Percentiles rank a stretch among this genome's conserved stretches.
phyloP scores from a whole-genome alignment of 768 basidiomycete genomes.

The Tricholoma terreum region DNA sequence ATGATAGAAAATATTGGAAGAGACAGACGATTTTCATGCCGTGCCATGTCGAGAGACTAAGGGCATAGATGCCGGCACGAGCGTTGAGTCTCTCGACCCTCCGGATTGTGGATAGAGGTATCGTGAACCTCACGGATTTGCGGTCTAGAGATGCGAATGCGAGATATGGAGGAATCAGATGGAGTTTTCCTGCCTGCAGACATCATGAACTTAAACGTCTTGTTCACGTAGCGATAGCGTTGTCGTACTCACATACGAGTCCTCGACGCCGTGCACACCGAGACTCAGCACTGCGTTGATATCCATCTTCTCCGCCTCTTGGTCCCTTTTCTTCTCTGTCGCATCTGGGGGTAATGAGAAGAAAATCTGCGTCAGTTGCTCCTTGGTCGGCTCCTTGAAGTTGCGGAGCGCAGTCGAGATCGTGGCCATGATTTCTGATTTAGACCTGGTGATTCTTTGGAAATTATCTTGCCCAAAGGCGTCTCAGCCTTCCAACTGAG shows the following conservation, averaged over 20 bases:
- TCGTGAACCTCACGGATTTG: conserved; percentile 86
- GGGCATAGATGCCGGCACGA: conserved; percentile 92
- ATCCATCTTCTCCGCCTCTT: conserved; percentile 69
- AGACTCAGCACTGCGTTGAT: conserved; percentile 88
- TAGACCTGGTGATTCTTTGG: not conserved
- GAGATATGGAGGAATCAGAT: conserved; percentile 86
- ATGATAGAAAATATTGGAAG: not conserved
- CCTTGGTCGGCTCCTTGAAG: conserved; percentile 91
- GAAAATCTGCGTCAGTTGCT: conserved; percentile 80
- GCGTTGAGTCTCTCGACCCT: conserved; percentile 93
- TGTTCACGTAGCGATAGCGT: conserved; percentile 1
- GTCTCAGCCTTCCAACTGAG: no score
- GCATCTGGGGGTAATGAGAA: conserved; percentile 71
- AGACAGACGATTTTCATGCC: conserved; percentile 82
- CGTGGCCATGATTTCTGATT: conserved; percentile 53
- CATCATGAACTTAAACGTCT: conserved; percentile 3
- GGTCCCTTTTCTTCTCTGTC: conserved; percentile 25
- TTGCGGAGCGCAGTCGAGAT: conserved; percentile 86
- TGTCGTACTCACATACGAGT: conserved; percentile 76
- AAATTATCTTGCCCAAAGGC: no score
- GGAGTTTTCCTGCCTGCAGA: conserved; percentile 80
- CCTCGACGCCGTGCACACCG: conserved; percentile 75
- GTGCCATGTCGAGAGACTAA: conserved; percentile 93
- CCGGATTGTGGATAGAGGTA: conserved; percentile 89
- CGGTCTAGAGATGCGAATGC: conserved; percentile 89